phyloP scores from a whole-genome alignment of 768 basidiomycete genomes.

The Boletellus ananas region DNA sequence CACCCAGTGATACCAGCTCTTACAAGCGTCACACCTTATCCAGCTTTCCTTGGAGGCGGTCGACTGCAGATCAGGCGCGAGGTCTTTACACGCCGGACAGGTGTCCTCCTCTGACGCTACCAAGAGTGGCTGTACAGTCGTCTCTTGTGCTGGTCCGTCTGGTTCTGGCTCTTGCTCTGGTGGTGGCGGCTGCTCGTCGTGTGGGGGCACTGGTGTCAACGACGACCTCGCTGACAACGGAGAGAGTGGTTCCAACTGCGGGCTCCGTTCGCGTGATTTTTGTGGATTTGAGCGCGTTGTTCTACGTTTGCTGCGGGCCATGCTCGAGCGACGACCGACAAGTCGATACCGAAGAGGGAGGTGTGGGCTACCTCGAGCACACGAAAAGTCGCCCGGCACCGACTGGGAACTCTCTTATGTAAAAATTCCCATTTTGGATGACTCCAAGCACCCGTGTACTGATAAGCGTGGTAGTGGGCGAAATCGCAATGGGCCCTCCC shows the following conservation, averaged over 20 bases:
- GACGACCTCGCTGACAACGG: constrained; percentile 30
- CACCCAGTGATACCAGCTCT: constrained; percentile 81
- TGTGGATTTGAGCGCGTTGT: constrained; percentile 35
- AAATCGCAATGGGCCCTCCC: no score
- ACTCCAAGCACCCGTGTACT: no score
- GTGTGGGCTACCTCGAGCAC: constrained; percentile 4
- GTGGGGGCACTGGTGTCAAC: constrained; percentile 25
- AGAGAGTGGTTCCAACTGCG: constrained; percentile 30
- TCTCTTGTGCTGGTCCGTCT: constrained; percentile 16
- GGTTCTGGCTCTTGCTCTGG: constrained; percentile 12
- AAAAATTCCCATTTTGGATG: constrained; percentile 19
- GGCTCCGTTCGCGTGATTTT: constrained; percentile 34
- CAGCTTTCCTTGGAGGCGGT: constrained; percentile 65
- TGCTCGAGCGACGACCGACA: constrained; percentile 17
- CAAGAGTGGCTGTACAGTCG: constrained; percentile 4
- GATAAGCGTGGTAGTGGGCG: no score
- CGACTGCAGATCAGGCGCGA: constrained; percentile 26
- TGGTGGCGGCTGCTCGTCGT: constrained; percentile 13
- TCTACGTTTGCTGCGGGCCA: constrained; percentile 47
- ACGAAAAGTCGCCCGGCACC: constrained; percentile 8
- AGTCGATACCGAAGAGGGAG: constrained; percentile 9
- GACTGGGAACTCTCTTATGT: constrained; percentile 21
- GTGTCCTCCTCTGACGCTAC: constrained; percentile 27
- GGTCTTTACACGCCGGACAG: constrained; percentile 53
- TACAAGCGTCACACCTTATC: constrained; percentile 81